phyloP scores from a whole-genome alignment of 805 yeast genomes.

The Pichia californica region DNA sequence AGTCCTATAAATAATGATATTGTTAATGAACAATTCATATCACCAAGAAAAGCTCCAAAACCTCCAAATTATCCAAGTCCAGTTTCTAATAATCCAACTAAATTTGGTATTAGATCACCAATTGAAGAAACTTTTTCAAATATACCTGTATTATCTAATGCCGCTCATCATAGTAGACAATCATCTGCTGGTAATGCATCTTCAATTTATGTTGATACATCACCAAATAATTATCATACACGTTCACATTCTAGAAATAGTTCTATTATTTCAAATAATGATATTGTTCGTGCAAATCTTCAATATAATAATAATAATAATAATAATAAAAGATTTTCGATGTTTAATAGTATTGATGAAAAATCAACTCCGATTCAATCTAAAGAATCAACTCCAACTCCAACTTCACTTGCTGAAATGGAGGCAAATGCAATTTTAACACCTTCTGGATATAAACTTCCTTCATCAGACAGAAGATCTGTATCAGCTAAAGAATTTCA shows the following conservation, averaged over 20 bases:
- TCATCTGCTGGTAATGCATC: conserved; percentile 22
- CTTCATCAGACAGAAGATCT: conserved; percentile 38
- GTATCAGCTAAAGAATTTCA: conserved; percentile 42
- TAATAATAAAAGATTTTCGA: not conserved
- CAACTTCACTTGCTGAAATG: not conserved
- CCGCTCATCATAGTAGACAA: conserved; percentile 20
- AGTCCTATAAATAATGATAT: not conserved
- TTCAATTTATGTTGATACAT: conserved; percentile 38
- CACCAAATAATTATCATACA: conserved; percentile 2
- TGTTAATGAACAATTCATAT: conserved; percentile 33
- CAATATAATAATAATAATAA: conserved; percentile 5
- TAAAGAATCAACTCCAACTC: not conserved
- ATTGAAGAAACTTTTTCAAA: conserved; percentile 2
- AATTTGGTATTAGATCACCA: conserved; percentile 21
- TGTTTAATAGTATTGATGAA: not conserved
- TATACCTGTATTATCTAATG: not conserved
- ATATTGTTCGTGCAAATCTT: conserved; percentile 9
- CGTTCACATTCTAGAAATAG: conserved; percentile 6
- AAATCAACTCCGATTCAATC: not conserved
- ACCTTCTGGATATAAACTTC: not conserved
- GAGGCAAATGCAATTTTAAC: not conserved
- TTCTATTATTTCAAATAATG: conserved; percentile 5
- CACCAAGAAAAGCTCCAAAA: conserved; percentile 70
- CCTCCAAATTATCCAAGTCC: conserved; percentile 43
- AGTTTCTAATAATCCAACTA: conserved; percentile 17